Conservation (phyloP, 139 green algal species). For the Eudorina sp. region DNA sequence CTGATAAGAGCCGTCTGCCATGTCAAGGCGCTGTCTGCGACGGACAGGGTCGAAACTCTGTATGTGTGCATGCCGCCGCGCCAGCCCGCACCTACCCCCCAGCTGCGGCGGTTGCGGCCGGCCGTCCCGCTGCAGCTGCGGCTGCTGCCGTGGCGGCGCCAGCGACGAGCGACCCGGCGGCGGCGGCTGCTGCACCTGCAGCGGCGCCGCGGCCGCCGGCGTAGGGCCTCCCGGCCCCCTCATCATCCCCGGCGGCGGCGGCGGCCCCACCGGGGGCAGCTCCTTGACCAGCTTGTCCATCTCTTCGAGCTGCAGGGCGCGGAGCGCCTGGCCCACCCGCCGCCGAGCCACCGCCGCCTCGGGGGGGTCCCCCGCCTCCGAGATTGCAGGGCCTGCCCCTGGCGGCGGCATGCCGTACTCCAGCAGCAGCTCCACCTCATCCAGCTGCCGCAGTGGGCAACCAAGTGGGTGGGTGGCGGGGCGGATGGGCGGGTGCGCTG, state of each 20-base stretch:
- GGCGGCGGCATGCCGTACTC: not conserved
- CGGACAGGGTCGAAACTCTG: too few relatives aligned
- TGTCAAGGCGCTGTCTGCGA: too few relatives aligned
- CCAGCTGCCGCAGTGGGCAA: not conserved
- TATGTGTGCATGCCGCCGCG: too few relatives aligned
- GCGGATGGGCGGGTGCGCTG: not conserved
- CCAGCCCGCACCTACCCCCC: too few relatives aligned
- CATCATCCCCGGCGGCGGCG: not conserved
- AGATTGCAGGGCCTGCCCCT: too few relatives aligned
- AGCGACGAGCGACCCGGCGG: too few relatives aligned
- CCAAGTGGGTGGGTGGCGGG: too few relatives aligned
- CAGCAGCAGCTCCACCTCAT: conserved; percentile 21
- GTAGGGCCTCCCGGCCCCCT: too few relatives aligned
- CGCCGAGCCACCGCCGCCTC: not conserved
- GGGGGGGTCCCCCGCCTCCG: not conserved
- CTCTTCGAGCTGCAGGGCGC: not conserved
- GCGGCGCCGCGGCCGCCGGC: too few relatives aligned
- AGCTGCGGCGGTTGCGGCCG: too few relatives aligned
- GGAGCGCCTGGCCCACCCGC: not conserved
- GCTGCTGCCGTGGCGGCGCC: not conserved
- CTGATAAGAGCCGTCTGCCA: too few relatives aligned
- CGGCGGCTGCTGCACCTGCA: not conserved
- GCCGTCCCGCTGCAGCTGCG: too few relatives aligned
- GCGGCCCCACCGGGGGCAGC: not conserved
- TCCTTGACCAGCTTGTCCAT: not conserved